These are phyloP conservation scores for Saccharomyces hybrid DNA, from an alignment of 1,139 yeast genomes.

Conservation along the genomic window DNA sequence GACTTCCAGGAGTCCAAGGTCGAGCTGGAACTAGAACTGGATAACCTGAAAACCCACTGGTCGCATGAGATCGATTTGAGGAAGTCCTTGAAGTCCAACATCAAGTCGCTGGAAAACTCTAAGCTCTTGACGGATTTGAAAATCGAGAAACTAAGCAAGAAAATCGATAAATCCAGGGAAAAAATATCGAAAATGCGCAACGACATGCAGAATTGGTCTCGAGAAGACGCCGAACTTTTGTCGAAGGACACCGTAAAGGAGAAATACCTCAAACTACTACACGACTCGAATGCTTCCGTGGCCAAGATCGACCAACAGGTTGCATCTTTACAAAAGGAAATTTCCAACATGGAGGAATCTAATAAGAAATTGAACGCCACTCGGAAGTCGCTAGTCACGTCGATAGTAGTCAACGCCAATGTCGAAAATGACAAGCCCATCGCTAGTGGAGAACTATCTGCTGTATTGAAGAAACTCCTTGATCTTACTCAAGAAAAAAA, in stretches of 20 bases:
- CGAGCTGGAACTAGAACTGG: slow-evolving; percentile 25
- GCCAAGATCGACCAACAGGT: background rate
- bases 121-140: slow-evolving; percentile 28
- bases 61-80: slow-evolving; percentile 29
- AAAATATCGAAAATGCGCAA: slow-evolving; percentile 25
- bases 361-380: background rate
- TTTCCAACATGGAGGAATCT: slow-evolving; percentile 9
- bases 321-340: background rate
- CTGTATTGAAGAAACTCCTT: slow-evolving; percentile 16
- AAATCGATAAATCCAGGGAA: slow-evolving; percentile 18
- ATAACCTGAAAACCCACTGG: slow-evolving; percentile 28
- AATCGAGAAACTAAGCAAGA: slow-evolving; percentile 24
- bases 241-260: slow-evolving; percentile 8
- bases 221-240: slow-evolving; percentile 15
- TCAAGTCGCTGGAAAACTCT: slow-evolving; percentile 30
- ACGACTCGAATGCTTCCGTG: background rate
- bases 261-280: background rate
- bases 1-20: slow-evolving; percentile 28
- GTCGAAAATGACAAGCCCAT: background rate
- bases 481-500: slow-evolving; percentile 20
- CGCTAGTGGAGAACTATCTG: slow-evolving; percentile 6
- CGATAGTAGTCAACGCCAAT: background rate
- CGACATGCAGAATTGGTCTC: slow-evolving; percentile 24
- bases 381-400: background rate
- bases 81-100: slow-evolving; percentile 28